Percentiles rank a stretch among this genome's conserved stretches.
Evolutionary conservation across 2,329 filamentous ascomycete species (phyloP).

Genomic region (Penicillium griseofulvum): DNA sequence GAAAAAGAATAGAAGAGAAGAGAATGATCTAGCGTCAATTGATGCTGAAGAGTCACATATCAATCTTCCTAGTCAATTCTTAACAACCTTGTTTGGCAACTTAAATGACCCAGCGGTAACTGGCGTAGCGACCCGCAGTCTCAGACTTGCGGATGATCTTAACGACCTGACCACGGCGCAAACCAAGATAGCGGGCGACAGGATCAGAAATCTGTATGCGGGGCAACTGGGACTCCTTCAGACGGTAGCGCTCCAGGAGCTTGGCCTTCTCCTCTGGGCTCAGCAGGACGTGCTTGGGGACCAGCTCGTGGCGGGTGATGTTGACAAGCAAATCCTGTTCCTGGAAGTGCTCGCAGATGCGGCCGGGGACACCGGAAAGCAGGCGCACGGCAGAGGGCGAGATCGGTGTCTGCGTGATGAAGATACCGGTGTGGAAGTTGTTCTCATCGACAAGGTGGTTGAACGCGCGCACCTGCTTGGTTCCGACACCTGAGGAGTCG

Average conservation of each 20-base stretch:
- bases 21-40: neutral
- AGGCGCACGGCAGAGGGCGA: conserved; percentile 86
- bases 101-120: conserved; percentile 71
- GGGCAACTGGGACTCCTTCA: conserved; percentile 97
- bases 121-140: conserved; percentile 93
- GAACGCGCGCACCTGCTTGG: conserved; percentile 88
- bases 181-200: conserved; percentile 84
- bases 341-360: conserved; percentile 88
- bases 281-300: conserved; percentile 87
- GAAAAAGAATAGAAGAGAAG: neutral
- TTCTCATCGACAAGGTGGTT: conserved; percentile 76
- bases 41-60: neutral
- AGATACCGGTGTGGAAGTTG: conserved; percentile 85
- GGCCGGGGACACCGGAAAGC: conserved; percentile 72
- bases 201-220: conserved; percentile 89
- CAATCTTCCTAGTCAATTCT: neutral
- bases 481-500: conserved; percentile 71
- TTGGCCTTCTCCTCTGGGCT: conserved; percentile 85
- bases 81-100: neutral
- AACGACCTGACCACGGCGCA: conserved; percentile 89
- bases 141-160: conserved; percentile 97
- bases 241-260: conserved; percentile 80
- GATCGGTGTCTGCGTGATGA: conserved; percentile 78
- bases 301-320: conserved; percentile 95
- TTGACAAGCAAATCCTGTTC: conserved; percentile 96